These are phyloP conservation scores for Fusarium pseudonygamai DNA, from an alignment of 2,329 filamentous ascomycete species.

Conservation along the genomic window DNA sequence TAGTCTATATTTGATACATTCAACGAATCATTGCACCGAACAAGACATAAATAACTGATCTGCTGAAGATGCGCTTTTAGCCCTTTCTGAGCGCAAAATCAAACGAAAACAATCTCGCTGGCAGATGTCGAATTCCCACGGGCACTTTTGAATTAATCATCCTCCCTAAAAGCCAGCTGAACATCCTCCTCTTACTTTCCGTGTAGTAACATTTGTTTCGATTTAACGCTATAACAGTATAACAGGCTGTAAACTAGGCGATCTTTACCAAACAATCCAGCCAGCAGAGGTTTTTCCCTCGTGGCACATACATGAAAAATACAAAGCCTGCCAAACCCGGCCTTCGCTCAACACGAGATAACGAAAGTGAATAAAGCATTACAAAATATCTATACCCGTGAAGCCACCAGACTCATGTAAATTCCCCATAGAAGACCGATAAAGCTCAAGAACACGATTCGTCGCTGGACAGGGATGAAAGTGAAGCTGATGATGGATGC, in stretches of 20 bases:
- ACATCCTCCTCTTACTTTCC: neutral
- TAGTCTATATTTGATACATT: neutral
- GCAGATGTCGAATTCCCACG: neutral
- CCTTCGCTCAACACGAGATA: too few species aligned
- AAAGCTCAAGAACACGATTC: constrained; percentile 61
- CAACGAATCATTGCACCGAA: fast-evolving
- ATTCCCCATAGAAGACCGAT: constrained; percentile 61
- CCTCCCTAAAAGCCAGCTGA: neutral
- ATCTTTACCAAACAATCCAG: neutral
- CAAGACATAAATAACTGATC: fast-evolving
- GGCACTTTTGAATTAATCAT: neutral
- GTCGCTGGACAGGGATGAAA: constrained; percentile 58
- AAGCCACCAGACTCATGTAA: constrained; percentile 60
- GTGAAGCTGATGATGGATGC: constrained; percentile 62
- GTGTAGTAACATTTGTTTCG: too few species aligned
- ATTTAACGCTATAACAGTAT: neutral
- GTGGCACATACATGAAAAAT: neutral
- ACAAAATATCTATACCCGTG: constrained; percentile 46
- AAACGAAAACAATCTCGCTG: neutral
- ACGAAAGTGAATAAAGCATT: neutral
- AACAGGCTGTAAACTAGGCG: neutral
- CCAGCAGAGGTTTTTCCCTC: fast-evolving
- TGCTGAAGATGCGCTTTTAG: fast-evolving
- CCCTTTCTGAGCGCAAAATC: neutral
- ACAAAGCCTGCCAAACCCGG: neutral